Conservation (phyloP, 805 yeast species). For the Monosporozyma siamensis region DNA sequence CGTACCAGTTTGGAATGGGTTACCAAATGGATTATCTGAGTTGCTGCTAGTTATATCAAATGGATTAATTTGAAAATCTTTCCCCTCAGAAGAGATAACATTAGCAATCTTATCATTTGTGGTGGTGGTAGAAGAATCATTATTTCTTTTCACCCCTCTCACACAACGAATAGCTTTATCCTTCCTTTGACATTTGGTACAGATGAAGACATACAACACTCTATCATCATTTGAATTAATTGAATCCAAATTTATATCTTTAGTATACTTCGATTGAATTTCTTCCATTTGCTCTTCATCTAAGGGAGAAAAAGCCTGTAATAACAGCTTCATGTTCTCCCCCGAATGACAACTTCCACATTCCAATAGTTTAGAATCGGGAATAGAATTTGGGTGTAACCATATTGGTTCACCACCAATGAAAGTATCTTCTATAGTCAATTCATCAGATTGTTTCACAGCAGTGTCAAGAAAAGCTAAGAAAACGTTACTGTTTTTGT, state of each 20-base stretch:
- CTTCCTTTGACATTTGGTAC: constrained; percentile 62
- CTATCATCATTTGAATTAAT: constrained; percentile 62
- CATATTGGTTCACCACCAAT: constrained; percentile 75
- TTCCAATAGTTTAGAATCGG: constrained; percentile 40
- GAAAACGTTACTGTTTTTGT: constrained; percentile 33
- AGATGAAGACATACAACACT: constrained; percentile 69
- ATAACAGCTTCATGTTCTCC: constrained; percentile 50
- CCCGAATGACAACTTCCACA: constrained; percentile 56
- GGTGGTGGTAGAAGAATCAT: constrained; percentile 27
- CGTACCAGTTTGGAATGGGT: constrained; percentile 36
- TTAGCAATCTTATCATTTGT: constrained; percentile 33
- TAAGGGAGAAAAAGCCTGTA: constrained; percentile 77
- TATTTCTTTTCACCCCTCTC: constrained; percentile 64
- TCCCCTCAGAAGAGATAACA: constrained; percentile 31
- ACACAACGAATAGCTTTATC: constrained; percentile 67
- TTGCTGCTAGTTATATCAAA: constrained; percentile 19
- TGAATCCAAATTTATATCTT: constrained; percentile 11
- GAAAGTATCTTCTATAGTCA: constrained; percentile 56
- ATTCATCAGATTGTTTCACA: constrained; percentile 38
- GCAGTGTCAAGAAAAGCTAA: constrained; percentile 61
- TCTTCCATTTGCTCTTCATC: constrained; percentile 31
- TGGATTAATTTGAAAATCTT: constrained; percentile 32
- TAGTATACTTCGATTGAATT: constrained; percentile 10
- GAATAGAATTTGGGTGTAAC: constrained; percentile 53
- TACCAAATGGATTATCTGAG: constrained; percentile 24